Percentiles rank a stretch among this genome's conserved stretches.
Conservation (phyloP, 2,329 filamentous ascomycete species). For the Alternaria sp. region DNA sequence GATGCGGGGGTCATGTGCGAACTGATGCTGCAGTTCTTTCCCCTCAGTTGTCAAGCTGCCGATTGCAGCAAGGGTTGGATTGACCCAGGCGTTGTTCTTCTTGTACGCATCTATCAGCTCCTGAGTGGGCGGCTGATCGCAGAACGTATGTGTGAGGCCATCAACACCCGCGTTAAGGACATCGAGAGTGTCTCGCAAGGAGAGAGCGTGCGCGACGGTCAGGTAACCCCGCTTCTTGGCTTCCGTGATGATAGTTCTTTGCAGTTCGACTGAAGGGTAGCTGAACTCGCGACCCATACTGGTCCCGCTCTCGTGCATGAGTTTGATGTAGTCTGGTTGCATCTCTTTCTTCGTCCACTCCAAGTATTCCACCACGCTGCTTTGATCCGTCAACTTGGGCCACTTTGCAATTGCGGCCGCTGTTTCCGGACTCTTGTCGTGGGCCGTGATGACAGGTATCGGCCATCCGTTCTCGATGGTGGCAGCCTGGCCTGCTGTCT, state of each 20-base stretch:
- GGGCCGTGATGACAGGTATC: slow-evolving; percentile 50
- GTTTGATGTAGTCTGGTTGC: slow-evolving; percentile 58
- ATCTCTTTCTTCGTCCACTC: slow-evolving; percentile 49
- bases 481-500: slow-evolving; percentile 57
- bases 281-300: slow-evolving; percentile 47
- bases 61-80: slow-evolving; percentile 52
- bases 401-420: slow-evolving; percentile 53
- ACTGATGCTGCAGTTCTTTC: slow-evolving; percentile 46
- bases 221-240: slow-evolving; percentile 46
- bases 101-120: slow-evolving; percentile 53
- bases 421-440: slow-evolving; percentile 47
- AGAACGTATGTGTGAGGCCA: slow-evolving; percentile 54
- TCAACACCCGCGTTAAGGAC: slow-evolving; percentile 52
- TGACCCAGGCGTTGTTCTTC: slow-evolving; percentile 51
- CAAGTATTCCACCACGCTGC: slow-evolving; percentile 54
- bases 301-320: slow-evolving; percentile 59
- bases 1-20: slow-evolving; percentile 50
- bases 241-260: slow-evolving; percentile 54
- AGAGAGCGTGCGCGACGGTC: slow-evolving; percentile 51
- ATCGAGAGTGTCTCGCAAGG: slow-evolving; percentile 50
- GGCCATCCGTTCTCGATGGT: slow-evolving; percentile 63
- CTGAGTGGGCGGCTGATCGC: slow-evolving; percentile 48
- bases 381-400: slow-evolving; percentile 53
- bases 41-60: slow-evolving; percentile 53
- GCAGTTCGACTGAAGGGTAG: slow-evolving; percentile 53